A percentile compares a stretch with the other conserved stretches of the same genome.
Conservation (phyloP, 768 basidiomycete genomes). For the Tylopilus rubrobrunneus region DNA sequence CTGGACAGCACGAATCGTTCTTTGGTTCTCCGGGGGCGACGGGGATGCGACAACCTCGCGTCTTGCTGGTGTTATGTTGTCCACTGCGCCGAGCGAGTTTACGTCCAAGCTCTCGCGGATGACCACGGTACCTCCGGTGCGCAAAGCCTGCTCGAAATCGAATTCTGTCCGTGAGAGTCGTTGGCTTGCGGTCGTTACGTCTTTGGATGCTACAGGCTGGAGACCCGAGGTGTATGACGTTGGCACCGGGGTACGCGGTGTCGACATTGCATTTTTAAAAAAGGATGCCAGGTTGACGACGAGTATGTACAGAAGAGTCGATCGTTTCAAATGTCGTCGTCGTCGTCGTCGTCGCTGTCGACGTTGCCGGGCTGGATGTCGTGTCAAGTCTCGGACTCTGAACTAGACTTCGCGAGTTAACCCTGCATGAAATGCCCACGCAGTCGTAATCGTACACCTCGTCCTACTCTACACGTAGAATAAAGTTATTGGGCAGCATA, state of each 20-base stretch:
- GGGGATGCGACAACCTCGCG: conserved; percentile 40
- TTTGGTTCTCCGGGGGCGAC: conserved; percentile 34
- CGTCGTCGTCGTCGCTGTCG: conserved; percentile 9
- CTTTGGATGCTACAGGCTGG: conserved; percentile 54
- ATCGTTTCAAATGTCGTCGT: conserved; percentile 6
- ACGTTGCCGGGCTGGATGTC: background rate
- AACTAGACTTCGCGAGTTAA: background rate
- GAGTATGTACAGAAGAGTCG: background rate
- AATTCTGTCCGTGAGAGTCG: conserved; percentile 71
- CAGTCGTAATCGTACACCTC: conserved; percentile 18
- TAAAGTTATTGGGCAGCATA: conserved; percentile 33
- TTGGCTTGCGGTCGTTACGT: conserved; percentile 41
- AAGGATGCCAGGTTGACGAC: conserved; percentile 63
- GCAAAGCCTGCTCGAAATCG: conserved; percentile 78
- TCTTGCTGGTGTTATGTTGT: conserved; percentile 29
- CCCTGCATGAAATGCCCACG: conserved; percentile 24
- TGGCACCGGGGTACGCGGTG: conserved; percentile 42
- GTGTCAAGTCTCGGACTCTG: background rate
- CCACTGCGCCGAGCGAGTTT: conserved; percentile 56
- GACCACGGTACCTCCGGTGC: conserved; percentile 60
- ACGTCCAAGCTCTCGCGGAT: conserved; percentile 72
- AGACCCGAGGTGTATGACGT: conserved; percentile 52
- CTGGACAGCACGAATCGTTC: conserved; percentile 30
- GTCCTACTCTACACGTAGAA: conserved; percentile 28
- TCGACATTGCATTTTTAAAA: conserved; percentile 50